Conservation (phyloP, 768 basidiomycete genomes). For the Baorangia bicolor region DNA sequence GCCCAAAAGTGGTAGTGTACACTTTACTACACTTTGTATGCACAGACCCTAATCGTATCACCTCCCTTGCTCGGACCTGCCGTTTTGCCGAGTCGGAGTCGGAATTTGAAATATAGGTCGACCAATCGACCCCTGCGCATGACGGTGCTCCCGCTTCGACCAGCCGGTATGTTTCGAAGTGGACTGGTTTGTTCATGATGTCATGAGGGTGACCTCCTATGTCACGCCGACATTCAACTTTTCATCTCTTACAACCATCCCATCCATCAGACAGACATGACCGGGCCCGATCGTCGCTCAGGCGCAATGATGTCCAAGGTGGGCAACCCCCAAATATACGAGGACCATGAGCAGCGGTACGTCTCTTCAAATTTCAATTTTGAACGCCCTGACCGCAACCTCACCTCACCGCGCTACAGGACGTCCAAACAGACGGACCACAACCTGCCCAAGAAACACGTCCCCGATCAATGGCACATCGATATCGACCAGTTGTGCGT, state of each 20-base stretch:
- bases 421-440: constrained; percentile 23
- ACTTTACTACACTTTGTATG: no score
- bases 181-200: no score
- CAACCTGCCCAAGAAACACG: constrained; percentile 28
- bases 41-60: no score
- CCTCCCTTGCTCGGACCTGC: no score
- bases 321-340: constrained; percentile 48
- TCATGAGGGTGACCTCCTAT: no score
- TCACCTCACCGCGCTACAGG: constrained; percentile 15
- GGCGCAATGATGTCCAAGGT: constrained; percentile 51
- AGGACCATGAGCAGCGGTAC: constrained; percentile 49
- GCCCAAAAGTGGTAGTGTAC: no score
- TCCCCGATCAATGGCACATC: constrained; percentile 36
- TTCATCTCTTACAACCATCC: background rate
- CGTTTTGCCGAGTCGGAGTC: no score
- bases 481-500: constrained; percentile 33
- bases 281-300: constrained; percentile 15
- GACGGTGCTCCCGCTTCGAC: no score
- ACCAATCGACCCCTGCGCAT: no score
- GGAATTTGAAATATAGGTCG: no score
- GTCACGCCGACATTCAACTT: background rate
- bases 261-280: constrained; percentile 17
- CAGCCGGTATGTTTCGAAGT: no score
- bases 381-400: background rate
- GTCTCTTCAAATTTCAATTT: constrained; percentile 4